phyloP scores from a whole-genome alignment of 192 early-diverging fungal genomes.

The Gamsiella multidivaricata region DNA sequence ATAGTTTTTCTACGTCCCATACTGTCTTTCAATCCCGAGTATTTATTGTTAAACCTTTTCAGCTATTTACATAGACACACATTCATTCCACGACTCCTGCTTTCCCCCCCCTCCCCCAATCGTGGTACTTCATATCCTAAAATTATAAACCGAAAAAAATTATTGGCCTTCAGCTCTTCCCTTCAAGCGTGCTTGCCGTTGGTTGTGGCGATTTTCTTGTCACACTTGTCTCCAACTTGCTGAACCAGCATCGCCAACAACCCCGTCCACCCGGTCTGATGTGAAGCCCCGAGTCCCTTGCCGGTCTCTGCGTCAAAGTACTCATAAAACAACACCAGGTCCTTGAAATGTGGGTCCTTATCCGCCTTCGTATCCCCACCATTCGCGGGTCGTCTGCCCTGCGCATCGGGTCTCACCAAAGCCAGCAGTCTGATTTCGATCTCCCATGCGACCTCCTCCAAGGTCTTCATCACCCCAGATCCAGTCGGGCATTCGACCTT shows the following conservation, averaged over 20 bases:
- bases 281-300: constrained; percentile 62
- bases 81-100: no score
- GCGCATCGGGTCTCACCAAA: constrained; percentile 37
- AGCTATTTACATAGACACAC: no score
- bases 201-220: neutral
- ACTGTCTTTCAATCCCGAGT: neutral
- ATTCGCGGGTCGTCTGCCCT: constrained; percentile 56
- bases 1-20: neutral
- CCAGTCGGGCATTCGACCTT: constrained; percentile 51
- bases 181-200: neutral
- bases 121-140: no score
- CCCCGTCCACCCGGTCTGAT: constrained; percentile 69
- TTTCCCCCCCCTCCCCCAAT: no score
- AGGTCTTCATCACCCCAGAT: constrained; percentile 31
- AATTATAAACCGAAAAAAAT: no score
- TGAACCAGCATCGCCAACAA: constrained; percentile 56
- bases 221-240: constrained; percentile 42
- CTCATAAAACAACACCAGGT: constrained; percentile 62
- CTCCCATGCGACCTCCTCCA: constrained; percentile 43
- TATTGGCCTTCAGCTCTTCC: no score
- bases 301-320: constrained; percentile 66
- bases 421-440: constrained; percentile 34
- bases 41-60: no score
- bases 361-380: constrained; percentile 53
- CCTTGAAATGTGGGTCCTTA: constrained; percentile 58